Conservation (phyloP, 768 basidiomycete genomes). For the Termitomyces sp. region DNA sequence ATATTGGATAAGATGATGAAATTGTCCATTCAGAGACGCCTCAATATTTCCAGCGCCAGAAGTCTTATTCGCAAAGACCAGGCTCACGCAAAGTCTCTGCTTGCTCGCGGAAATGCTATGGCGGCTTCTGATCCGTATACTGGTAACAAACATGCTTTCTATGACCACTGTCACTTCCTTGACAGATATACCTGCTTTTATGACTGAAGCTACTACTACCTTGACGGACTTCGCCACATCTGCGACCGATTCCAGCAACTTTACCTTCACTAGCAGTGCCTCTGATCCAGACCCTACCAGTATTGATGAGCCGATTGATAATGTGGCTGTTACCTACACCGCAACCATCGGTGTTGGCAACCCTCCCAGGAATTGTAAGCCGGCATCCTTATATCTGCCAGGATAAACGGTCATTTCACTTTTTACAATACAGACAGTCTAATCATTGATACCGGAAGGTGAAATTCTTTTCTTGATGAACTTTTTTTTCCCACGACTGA, state of each 20-base stretch:
- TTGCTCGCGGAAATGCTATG: conserved; percentile 31
- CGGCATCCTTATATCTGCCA: neutral
- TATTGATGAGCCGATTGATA: neutral
- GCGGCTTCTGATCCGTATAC: no score
- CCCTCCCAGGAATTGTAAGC: neutral
- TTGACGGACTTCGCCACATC: conserved; percentile 11
- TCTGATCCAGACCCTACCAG: neutral
- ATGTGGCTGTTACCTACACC: neutral
- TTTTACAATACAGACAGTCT: conserved; percentile 37
- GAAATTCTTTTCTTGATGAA: neutral
- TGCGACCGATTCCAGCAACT: neutral
- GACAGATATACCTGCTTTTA: no score
- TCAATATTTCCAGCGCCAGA: conserved; percentile 45
- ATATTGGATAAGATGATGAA: conserved; percentile 35
- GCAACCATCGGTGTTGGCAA: neutral
- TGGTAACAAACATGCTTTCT: no score
- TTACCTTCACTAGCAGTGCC: neutral
- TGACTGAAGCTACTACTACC: no score
- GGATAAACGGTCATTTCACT: neutral
- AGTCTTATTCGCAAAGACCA: conserved; percentile 50
- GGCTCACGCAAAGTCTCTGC: conserved; percentile 42
- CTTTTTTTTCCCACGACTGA: no score
- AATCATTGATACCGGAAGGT: conserved; percentile 61
- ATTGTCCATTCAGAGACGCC: conserved; percentile 45
- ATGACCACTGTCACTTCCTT: no score